Conservation (phyloP, 2,329 filamentous ascomycete genomes). For the Sarocladium strictum region DNA sequence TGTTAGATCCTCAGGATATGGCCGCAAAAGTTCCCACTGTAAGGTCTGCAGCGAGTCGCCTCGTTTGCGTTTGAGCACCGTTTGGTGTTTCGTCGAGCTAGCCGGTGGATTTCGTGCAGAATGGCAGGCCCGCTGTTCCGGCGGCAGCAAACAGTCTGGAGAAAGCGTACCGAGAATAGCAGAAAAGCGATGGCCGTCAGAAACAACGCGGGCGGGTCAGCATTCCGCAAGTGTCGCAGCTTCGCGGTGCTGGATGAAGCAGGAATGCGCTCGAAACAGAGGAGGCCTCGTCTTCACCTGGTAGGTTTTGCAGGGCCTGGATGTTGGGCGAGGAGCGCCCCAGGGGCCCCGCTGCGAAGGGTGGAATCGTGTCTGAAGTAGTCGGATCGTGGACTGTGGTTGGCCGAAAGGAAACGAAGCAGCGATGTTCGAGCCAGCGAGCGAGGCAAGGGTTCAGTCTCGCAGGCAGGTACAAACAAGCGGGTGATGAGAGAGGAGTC, state of each 20-base stretch:
- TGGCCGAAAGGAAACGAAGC: not conserved
- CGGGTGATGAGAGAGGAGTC: not conserved
- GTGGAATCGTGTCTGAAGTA: slow-evolving; percentile 3
- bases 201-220: slow-evolving; percentile 4
- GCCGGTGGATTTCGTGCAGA: not conserved
- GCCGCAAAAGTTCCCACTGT: not conserved
- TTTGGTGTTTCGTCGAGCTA: not conserved
- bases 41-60: not conserved
- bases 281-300: slow-evolving; percentile 8
- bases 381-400: not conserved
- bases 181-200: slow-evolving; percentile 2
- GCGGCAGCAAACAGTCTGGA: not conserved
- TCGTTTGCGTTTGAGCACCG: not conserved
- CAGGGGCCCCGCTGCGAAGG: not conserved
- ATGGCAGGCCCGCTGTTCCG: not conserved
- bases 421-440: not conserved
- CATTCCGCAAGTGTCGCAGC: slow-evolving; percentile 7
- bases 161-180: not conserved
- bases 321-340: not conserved
- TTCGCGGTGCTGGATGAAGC: slow-evolving; percentile 1
- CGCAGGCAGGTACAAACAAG: not conserved
- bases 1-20: not conserved
- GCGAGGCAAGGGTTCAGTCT: slow-evolving; percentile 5
- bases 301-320: not conserved
- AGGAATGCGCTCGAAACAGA: slow-evolving; percentile 9